A percentile compares a stretch with the other conserved stretches of the same genome.
phyloP scores from a whole-genome alignment of 176 grass and related monocot genomes.

The Carex myosuroides region DNA sequence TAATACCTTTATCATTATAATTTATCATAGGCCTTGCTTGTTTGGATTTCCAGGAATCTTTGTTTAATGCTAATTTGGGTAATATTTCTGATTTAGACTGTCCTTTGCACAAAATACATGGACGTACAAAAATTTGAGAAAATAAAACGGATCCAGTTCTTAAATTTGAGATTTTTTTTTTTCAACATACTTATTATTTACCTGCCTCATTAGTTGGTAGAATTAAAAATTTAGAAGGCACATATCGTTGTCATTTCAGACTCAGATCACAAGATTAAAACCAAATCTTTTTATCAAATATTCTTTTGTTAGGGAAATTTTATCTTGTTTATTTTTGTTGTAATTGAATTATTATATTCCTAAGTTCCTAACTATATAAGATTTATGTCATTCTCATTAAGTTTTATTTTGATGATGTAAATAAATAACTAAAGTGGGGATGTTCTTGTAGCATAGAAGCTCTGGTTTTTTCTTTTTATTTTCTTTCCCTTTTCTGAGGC shows the following conservation, averaged over 20 bases:
- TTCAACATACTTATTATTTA: neutral
- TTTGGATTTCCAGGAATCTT: neutral
- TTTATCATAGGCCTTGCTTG: neutral
- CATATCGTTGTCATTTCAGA: neutral
- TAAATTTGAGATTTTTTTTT: neutral
- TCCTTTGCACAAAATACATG: neutral
- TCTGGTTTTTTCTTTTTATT: neutral
- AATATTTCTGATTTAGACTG: neutral
- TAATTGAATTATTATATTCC: too few species aligned
- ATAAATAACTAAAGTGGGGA: neutral
- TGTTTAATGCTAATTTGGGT: neutral
- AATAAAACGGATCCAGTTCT: neutral
- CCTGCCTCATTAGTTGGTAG: neutral
- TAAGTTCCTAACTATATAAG: too few species aligned
- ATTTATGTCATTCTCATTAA: neutral
- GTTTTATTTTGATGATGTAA: neutral
- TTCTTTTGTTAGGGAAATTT: too few species aligned
- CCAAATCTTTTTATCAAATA: too few species aligned
- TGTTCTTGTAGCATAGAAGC: neutral
- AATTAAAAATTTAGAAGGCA: neutral
- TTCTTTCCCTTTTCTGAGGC: neutral
- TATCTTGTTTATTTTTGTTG: too few species aligned
- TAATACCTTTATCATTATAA: neutral
- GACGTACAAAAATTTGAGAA: neutral
- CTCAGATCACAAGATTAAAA: neutral